Conservation (phyloP, 495 filamentous ascomycete species). For the Penicillium canescens region DNA sequence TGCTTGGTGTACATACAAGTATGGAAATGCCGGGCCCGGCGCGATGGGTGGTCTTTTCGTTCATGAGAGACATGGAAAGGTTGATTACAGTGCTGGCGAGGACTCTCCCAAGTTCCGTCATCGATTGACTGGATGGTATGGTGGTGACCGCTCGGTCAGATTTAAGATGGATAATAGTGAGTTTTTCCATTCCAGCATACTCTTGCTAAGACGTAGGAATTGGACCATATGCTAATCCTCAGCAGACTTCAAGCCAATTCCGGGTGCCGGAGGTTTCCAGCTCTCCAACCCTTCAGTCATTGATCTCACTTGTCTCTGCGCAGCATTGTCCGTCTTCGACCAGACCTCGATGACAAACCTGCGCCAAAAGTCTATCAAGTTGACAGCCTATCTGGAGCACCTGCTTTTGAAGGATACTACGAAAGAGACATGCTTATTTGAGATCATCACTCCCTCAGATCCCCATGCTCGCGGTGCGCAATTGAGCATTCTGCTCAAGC, state of each 20-base stretch:
- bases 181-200: slow-evolving; percentile 9
- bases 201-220: neutral
- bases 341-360: slow-evolving; percentile 68
- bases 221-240: slow-evolving; percentile 8
- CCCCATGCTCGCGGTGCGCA: slow-evolving; percentile 80
- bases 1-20: slow-evolving; percentile 97
- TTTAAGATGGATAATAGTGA: slow-evolving; percentile 76
- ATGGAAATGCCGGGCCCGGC: slow-evolving; percentile 87
- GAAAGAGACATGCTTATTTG: slow-evolving; percentile 34
- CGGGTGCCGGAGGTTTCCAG: slow-evolving; percentile 62
- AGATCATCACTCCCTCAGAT: slow-evolving; percentile 79
- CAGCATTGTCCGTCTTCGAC: slow-evolving; percentile 75
- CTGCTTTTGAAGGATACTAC: slow-evolving; percentile 55
- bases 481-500: slow-evolving; percentile 70
- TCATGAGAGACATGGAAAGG: slow-evolving; percentile 66
- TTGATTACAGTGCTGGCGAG: slow-evolving; percentile 49
- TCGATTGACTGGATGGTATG: slow-evolving; percentile 85
- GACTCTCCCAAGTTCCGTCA: slow-evolving; percentile 49
- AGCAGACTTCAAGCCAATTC: slow-evolving; percentile 69
- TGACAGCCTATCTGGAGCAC: slow-evolving; percentile 81
- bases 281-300: slow-evolving; percentile 61
- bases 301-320: slow-evolving; percentile 64
- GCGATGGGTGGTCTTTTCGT: slow-evolving; percentile 86
- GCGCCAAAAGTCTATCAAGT: slow-evolving; percentile 67
- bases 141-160: slow-evolving; percentile 71